Conservation (phyloP, 305 asterid species). For the Coffea humblotiana region DNA sequence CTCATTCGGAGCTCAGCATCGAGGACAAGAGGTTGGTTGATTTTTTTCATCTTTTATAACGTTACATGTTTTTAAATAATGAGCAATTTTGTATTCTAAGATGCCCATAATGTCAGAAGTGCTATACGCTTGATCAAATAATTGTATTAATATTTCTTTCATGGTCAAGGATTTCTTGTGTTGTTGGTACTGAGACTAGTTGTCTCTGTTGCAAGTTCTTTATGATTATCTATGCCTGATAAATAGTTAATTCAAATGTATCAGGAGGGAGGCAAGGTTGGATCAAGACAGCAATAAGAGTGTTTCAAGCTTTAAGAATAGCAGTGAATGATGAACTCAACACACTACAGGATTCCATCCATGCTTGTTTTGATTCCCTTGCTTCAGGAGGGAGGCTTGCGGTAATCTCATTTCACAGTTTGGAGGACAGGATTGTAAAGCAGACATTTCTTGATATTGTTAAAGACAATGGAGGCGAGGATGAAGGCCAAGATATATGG, state of each 20-base stretch:
- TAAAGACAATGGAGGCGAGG: constrained; percentile 34
- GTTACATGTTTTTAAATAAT: not conserved
- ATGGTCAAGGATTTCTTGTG: not conserved
- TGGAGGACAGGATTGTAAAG: constrained; percentile 95
- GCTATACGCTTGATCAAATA: not conserved
- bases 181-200: not conserved
- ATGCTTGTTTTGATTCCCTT: constrained; percentile 58
- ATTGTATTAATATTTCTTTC: not conserved
- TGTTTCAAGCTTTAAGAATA: constrained; percentile 89
- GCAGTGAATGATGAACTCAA: constrained; percentile 94
- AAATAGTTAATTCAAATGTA: not conserved
- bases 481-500: constrained; percentile 16
- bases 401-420: constrained; percentile 84
- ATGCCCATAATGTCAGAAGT: not conserved
- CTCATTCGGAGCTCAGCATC: constrained; percentile 77
- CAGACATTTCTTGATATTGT: constrained; percentile 77
- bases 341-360: constrained; percentile 65
- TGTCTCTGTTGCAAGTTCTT: not conserved
- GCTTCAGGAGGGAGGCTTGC: constrained; percentile 92
- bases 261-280: constrained; percentile 98
- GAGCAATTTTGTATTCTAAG: not conserved
- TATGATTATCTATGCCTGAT: not conserved
- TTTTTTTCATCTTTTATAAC: not conserved
- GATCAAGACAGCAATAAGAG: constrained; percentile 96
- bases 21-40: constrained; percentile 73